A percentile compares a stretch with the other conserved stretches of the same genome.
Conservation (phyloP, 192 early-diverging fungal genomes). For the Geosiphon pyriformis region DNA sequence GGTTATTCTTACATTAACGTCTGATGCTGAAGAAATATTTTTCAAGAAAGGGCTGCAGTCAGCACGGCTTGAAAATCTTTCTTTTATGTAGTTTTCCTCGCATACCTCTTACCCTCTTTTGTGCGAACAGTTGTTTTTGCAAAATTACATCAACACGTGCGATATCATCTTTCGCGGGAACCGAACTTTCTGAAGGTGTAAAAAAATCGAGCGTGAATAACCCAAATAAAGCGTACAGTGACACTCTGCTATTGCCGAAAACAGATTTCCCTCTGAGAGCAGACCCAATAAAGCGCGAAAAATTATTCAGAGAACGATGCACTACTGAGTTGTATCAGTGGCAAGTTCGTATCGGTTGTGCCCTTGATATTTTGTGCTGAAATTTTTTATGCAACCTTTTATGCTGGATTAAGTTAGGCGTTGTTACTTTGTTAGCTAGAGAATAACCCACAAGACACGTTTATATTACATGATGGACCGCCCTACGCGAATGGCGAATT, state of each 20-base stretch:
- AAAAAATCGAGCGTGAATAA: too few species aligned
- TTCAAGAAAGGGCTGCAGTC: too few species aligned
- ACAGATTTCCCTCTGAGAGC: slow-evolving; percentile 64
- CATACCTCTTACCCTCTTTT: too few species aligned
- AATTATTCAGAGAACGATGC: slow-evolving; percentile 53
- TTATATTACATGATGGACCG: slow-evolving; percentile 76
- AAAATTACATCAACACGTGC: too few species aligned
- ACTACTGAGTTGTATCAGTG: slow-evolving; percentile 62
- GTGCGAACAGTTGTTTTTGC: too few species aligned
- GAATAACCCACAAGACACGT: slow-evolving; percentile 61
- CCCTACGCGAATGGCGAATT: slow-evolving; percentile 77
- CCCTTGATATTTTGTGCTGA: background rate
- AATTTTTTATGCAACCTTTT: background rate
- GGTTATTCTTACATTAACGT: too few species aligned
- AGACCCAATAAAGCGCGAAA: slow-evolving; percentile 54
- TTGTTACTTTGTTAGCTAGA: slow-evolving; percentile 43
- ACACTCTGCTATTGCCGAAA: slow-evolving; percentile 67
- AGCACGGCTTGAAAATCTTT: too few species aligned
- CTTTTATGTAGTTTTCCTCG: too few species aligned
- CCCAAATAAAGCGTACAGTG: slow-evolving; percentile 40
- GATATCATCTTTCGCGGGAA: too few species aligned
- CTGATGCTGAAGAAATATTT: too few species aligned
- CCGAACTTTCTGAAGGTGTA: too few species aligned
- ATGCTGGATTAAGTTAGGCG: background rate
- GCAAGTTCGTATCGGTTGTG: slow-evolving; percentile 47